phyloP scores from a whole-genome alignment of 352 stramenopile genomes.

The Phytopythium boreale region DNA sequence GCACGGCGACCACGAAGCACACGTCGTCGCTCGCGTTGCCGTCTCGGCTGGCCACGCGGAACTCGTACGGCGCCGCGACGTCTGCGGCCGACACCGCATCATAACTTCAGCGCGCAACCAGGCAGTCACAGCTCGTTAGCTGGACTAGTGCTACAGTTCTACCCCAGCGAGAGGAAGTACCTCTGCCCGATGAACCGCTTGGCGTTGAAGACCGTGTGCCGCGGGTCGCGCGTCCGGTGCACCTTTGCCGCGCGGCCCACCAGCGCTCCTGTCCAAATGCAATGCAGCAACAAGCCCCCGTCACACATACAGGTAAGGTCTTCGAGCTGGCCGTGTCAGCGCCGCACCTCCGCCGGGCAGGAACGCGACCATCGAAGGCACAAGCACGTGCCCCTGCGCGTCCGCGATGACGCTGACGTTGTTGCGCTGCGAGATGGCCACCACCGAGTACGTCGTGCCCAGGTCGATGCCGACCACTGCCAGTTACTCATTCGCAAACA shows the following conservation, averaged over 20 bases:
- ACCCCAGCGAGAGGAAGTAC: too few relatives aligned
- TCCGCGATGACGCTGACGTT: slow-evolving; percentile 65
- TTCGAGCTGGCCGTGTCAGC: too few relatives aligned
- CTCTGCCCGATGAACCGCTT: slow-evolving; percentile 69
- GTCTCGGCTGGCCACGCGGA: slow-evolving; percentile 19
- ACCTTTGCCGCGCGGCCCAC: slow-evolving; percentile 46
- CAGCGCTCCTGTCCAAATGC: slow-evolving; percentile 23
- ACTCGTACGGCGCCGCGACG: slow-evolving; percentile 42
- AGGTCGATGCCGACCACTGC: slow-evolving; percentile 70
- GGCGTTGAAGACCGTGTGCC: slow-evolving; percentile 72
- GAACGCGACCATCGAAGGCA: slow-evolving; percentile 69
- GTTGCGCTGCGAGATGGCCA: slow-evolving; percentile 62
- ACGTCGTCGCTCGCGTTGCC: slow-evolving; percentile 18
- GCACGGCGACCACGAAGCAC: slow-evolving; percentile 44
- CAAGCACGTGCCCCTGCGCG: slow-evolving; percentile 36
- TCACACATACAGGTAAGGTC: too few relatives aligned
- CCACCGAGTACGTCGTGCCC: slow-evolving; percentile 76
- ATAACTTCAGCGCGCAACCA: slow-evolving; percentile 16
- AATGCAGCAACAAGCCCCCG: neutral
- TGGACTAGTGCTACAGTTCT: too few relatives aligned
- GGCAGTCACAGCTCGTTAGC: too few relatives aligned
- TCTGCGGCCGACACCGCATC: slow-evolving; percentile 20
- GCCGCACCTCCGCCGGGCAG: slow-evolving; percentile 37
- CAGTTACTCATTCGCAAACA: neutral
- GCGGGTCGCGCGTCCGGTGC: slow-evolving; percentile 47